These are phyloP conservation scores for Corynascus novoguineensis DNA, from an alignment of 495 filamentous ascomycete species.

Conservation along the genomic window DNA sequence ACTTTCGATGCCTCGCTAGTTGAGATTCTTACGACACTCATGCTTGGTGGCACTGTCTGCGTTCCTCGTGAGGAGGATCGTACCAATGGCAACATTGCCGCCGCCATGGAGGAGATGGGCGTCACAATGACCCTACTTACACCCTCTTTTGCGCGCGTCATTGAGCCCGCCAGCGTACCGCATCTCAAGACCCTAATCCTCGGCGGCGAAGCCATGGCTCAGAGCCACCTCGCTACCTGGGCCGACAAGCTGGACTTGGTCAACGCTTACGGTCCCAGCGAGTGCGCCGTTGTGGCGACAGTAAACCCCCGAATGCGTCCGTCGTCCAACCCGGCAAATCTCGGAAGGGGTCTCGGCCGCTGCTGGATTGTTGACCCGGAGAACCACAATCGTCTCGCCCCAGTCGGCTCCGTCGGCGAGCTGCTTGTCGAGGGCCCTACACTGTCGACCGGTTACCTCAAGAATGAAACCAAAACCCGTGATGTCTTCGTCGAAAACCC, in stretches of 20 bases:
- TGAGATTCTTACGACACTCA: constrained; percentile 53
- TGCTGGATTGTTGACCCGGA: constrained; percentile 30
- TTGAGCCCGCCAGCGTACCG: constrained; percentile 19
- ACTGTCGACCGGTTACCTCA: constrained; percentile 25
- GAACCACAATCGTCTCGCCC: constrained; percentile 30
- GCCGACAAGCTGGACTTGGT: constrained; percentile 36
- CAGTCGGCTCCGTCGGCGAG: constrained; percentile 45
- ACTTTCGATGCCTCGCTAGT: constrained; percentile 53
- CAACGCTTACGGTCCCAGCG: constrained; percentile 53
- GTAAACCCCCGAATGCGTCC: constrained; percentile 17
- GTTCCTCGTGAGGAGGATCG: constrained; percentile 29
- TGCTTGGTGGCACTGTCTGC: constrained; percentile 34
- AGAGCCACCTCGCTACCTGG: constrained; percentile 18
- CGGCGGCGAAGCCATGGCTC: constrained; percentile 27
- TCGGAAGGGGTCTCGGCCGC: constrained; percentile 21
- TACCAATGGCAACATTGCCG: constrained; percentile 26
- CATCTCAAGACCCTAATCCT: constrained; percentile 23
- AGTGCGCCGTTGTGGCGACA: constrained; percentile 43
- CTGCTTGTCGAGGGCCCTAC: constrained; percentile 42
- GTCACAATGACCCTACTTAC: constrained; percentile 26
- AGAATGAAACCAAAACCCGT: constrained; percentile 17
- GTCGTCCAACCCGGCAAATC: constrained; percentile 16
- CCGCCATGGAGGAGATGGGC: constrained; percentile 24
- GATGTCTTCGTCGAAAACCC: constrained; percentile 22
- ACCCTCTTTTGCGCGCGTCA: constrained; percentile 20